These are phyloP conservation scores for Candida pseudoviswanathii DNA, from an alignment of 1,139 yeast species.

Conservation along the genomic window DNA sequence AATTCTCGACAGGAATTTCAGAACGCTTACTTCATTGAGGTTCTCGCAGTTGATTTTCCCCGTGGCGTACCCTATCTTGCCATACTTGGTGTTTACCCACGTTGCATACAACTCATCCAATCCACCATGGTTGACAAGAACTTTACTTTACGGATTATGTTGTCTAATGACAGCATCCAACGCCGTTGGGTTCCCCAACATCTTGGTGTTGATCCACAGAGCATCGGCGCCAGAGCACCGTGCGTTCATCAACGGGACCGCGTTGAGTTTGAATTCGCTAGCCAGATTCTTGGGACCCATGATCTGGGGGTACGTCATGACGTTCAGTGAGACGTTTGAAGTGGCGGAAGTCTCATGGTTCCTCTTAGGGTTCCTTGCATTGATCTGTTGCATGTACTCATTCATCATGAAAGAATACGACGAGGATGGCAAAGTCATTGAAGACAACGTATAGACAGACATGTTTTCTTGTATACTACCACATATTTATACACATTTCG, in stretches of 20 bases:
- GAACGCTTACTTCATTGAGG: constrained; percentile 47
- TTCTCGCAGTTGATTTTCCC: constrained; percentile 47
- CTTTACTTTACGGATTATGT: constrained; percentile 28
- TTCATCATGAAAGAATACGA: constrained; percentile 35
- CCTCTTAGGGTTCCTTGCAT: constrained; percentile 38
- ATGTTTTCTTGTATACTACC: not conserved
- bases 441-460: not conserved
- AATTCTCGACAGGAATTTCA: constrained; percentile 51
- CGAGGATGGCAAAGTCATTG: constrained; percentile 17
- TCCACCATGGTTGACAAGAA: constrained; percentile 26
- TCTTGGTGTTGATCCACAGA: constrained; percentile 47
- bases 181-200: constrained; percentile 43
- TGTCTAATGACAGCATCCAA: constrained; percentile 32
- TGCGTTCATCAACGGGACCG: constrained; percentile 52
- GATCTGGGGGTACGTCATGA: constrained; percentile 58
- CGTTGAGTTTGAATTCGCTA: constrained; percentile 51
- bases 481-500: not conserved
- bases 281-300: constrained; percentile 64
- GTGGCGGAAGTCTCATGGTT: constrained; percentile 58
- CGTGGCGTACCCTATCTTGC: constrained; percentile 48
- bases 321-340: constrained; percentile 44
- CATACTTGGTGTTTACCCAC: constrained; percentile 50
- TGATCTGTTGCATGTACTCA: constrained; percentile 33
- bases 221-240: constrained; percentile 48
- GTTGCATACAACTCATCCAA: constrained; percentile 29